Evolutionary conservation across 2,329 filamentous ascomycete genomes (phyloP), one percentile per base, ranked within the genome.

Genomic region (Coniella vitis): DNA sequence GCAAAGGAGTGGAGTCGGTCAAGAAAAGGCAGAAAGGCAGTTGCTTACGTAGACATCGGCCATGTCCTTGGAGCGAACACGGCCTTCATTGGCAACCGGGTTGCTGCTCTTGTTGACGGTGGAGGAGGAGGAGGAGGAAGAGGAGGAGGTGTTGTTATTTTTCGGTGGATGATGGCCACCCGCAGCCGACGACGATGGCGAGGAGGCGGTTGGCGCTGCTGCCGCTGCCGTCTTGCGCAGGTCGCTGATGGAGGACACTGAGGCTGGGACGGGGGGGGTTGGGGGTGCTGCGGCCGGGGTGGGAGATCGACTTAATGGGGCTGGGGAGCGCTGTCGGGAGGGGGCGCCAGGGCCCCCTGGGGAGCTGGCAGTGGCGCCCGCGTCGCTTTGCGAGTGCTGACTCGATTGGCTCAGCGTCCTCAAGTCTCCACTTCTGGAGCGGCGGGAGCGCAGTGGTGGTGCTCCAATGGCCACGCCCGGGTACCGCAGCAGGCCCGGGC

Each of bases 31-130:
- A 52, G 53, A 47, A 55, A 52, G 55, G 54, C 50, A 57, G 58
- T 34, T 47, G 86, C 89, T 85, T 80, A 95, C 90, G 73, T 87
- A 95, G 72, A 95, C 84, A 76, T 95, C 88, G 67, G 87, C 78
- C 88, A 95, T 95, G 71, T 84, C 86, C 74, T 82, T 85, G 64
- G 84, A 73, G 66, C 87, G 87, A 70, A 81, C 83, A 71, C 89
- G 90, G 73, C 87, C 86, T 77, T 90, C 88, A 72, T 91, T 90
- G 68, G 84, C 86, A 69, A 89, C 77, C 61, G 88, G 87, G 64
- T 84, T 85, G 57, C 63, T 64, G 55, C 54, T 65, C 47, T 60
- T 39, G 37, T 84, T 85, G 57, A 63, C 64, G 56, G 53, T 65
- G 48, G 61, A 29, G 25, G 25, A 29, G 25, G 25, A 29, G 25